Percentiles rank a stretch among this genome's conserved stretches.
phyloP scores from a whole-genome alignment of 495 filamentous ascomycete species.

The Aspergillus ellipticus region DNA sequence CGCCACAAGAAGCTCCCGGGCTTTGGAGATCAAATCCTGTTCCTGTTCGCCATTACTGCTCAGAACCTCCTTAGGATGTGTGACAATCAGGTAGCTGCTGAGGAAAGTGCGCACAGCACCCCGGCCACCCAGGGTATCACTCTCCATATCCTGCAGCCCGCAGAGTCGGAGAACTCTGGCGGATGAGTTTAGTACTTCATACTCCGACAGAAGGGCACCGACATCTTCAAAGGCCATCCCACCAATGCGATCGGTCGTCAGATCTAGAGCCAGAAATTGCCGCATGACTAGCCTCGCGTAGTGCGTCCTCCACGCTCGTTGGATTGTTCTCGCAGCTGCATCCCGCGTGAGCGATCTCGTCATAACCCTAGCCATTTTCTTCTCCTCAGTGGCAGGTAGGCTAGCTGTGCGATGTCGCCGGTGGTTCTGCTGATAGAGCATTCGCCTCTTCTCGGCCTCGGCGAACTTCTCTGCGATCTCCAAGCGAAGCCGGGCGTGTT shows the following conservation, averaged over 20 bases:
- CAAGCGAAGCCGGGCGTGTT: slow-evolving; percentile 65
- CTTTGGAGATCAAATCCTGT: slow-evolving; percentile 85
- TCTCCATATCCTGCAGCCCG: slow-evolving; percentile 66
- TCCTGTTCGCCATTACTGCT: slow-evolving; percentile 82
- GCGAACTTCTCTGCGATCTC: slow-evolving; percentile 89
- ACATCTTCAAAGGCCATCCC: slow-evolving; percentile 81
- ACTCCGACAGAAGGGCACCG: slow-evolving; percentile 69
- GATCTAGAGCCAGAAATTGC: slow-evolving; percentile 63
- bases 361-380: slow-evolving; percentile 40
- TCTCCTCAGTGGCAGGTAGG: slow-evolving; percentile 56
- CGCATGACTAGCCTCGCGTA: slow-evolving; percentile 57
- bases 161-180: slow-evolving; percentile 72
- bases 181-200: slow-evolving; percentile 66
- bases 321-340: slow-evolving; percentile 68
- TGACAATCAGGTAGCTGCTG: slow-evolving; percentile 87
- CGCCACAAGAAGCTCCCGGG: slow-evolving; percentile 73
- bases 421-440: slow-evolving; percentile 51
- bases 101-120: slow-evolving; percentile 85
- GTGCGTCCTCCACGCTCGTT: slow-evolving; percentile 69
- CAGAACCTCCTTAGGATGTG: slow-evolving; percentile 86
- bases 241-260: slow-evolving; percentile 71
- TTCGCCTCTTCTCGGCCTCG: slow-evolving; percentile 73
- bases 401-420: slow-evolving; percentile 63
- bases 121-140: slow-evolving; percentile 66
- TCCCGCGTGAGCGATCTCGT: slow-evolving; percentile 54